Evolutionary conservation across 1,284 basidiomycete species (phyloP).

Genomic region (Caloboletus firmus): DNA sequence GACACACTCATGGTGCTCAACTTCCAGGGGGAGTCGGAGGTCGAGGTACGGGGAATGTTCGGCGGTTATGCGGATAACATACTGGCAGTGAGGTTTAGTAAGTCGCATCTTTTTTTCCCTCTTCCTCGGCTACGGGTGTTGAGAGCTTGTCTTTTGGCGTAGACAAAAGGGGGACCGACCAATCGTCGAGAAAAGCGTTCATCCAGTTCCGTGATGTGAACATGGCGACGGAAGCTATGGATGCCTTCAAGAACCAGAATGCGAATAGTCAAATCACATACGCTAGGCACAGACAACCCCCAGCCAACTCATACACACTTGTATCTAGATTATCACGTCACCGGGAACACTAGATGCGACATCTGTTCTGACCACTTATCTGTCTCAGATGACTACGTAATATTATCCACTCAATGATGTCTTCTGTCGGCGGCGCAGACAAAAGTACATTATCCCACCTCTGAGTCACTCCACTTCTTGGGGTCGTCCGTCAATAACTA

Average conservation of each 20-base stretch:
- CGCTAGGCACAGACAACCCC: constrained; percentile 21
- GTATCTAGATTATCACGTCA: constrained; percentile 25
- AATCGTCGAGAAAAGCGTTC: constrained; percentile 17
- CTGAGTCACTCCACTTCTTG: neutral
- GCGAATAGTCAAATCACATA: constrained; percentile 10
- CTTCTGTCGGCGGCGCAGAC: neutral
- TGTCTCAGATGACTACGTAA: neutral
- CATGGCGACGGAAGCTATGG: constrained; percentile 25
- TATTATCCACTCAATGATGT: neutral
- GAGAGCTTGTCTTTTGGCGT: neutral
- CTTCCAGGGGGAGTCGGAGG: constrained; percentile 32
- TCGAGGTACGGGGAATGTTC: constrained; percentile 21
- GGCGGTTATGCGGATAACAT: constrained; percentile 24
- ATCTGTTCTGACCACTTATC: neutral
- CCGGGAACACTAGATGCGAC: constrained; percentile 6
- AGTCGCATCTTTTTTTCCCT: neutral
- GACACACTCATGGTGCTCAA: constrained; percentile 43
- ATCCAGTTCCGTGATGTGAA: constrained; percentile 25
- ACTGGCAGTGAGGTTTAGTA: constrained; percentile 25
- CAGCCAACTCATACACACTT: constrained; percentile 4
- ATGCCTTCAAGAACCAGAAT: constrained; percentile 19
- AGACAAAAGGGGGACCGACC: constrained; percentile 7
- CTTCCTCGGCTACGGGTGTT: neutral
- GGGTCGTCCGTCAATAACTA: too few species aligned
- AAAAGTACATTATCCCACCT: constrained; percentile 9